Evolutionary conservation across 805 yeast genomes (phyloP).

Genomic region (Sugiyamaella smithiae): DNA sequence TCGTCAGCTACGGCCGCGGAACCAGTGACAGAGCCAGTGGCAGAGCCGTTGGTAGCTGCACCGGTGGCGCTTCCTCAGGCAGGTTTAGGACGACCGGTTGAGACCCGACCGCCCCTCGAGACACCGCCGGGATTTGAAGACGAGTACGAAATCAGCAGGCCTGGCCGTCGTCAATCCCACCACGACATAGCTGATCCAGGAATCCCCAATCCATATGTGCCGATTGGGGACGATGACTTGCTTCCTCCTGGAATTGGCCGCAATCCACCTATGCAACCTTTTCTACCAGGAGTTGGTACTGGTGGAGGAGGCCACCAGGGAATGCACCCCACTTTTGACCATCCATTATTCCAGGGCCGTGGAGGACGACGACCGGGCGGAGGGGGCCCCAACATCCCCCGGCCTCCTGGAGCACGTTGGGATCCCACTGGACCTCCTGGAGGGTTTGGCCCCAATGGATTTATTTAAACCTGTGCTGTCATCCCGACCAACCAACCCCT

Average conservation of each 20-base stretch:
- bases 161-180: conserved; percentile 9
- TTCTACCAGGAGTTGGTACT: conserved; percentile 22
- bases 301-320: conserved; percentile 27
- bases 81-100: conserved; percentile 9
- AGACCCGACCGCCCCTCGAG: conserved; percentile 24
- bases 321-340: conserved; percentile 35
- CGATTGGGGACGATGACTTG: conserved; percentile 38
- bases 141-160: conserved; percentile 33
- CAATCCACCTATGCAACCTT: conserved; percentile 35
- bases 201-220: conserved; percentile 23
- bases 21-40: neutral
- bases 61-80: neutral
- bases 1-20: neutral
- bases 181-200: conserved; percentile 19
- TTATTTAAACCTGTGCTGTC: neutral
- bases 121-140: conserved; percentile 46
- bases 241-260: conserved; percentile 40
- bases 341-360: conserved; percentile 29
- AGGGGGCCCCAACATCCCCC: conserved; percentile 21
- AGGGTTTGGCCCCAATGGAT: conserved; percentile 23
- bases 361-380: conserved; percentile 18
- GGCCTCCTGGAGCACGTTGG: conserved; percentile 41
- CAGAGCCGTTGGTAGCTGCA: neutral
- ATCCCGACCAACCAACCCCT: neutral
- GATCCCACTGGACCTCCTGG: conserved; percentile 38